phyloP scores from a whole-genome alignment of 768 basidiomycete species.

The Clitopilus hobsonii region DNA sequence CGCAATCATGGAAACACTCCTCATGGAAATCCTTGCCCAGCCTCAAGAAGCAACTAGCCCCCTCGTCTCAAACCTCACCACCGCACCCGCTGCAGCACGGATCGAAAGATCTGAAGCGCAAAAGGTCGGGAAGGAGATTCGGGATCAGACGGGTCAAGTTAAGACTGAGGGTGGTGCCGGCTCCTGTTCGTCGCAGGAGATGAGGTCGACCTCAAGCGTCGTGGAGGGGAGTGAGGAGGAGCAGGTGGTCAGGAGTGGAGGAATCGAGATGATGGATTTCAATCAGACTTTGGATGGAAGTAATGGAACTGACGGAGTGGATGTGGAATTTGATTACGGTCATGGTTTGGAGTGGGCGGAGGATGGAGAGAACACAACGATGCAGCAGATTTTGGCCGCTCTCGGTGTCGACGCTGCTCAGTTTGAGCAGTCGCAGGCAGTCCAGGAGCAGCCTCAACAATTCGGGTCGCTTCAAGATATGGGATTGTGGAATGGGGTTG shows the following conservation, averaged over 20 bases:
- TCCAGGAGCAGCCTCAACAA: constrained; percentile 12
- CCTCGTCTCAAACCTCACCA: constrained; percentile 20
- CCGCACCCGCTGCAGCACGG: constrained; percentile 15
- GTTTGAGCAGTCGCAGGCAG: neutral
- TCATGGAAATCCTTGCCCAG: constrained; percentile 63
- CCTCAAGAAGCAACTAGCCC: constrained; percentile 25
- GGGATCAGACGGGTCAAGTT: constrained; percentile 1
- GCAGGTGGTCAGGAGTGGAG: constrained; percentile 1
- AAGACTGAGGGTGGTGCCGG: constrained; percentile 2
- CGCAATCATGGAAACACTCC: constrained; percentile 60
- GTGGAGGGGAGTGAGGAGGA: neutral
- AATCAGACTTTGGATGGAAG: neutral
- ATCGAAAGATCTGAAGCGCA: constrained; percentile 11
- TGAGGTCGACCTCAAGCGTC: neutral
- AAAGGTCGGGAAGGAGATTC: constrained; percentile 4
- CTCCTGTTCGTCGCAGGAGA: neutral
- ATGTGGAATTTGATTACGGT: constrained; percentile 1
- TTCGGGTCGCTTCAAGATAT: constrained; percentile 6
- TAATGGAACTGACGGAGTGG: constrained; percentile 4
- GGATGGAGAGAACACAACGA: neutral
- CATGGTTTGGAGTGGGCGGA: constrained; percentile 1
- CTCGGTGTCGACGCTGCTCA: neutral
- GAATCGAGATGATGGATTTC: constrained; percentile 1
- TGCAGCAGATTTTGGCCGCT: constrained; percentile 3
- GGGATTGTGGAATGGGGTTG: constrained; percentile 10